phyloP scores from a whole-genome alignment of 768 basidiomycete genomes.

The Trametes punicea region DNA sequence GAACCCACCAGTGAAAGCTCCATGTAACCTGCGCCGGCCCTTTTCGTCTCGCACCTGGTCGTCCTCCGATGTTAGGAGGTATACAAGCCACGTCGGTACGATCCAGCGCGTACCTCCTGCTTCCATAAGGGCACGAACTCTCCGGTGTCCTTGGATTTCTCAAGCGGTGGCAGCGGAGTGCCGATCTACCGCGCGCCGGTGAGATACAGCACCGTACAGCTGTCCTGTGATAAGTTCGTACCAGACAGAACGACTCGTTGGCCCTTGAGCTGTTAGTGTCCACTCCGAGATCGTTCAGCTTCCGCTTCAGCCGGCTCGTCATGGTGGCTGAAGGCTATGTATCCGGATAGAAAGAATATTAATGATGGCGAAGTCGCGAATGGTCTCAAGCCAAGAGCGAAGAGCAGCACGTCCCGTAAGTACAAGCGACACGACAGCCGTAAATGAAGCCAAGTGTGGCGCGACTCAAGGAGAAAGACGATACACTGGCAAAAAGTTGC shows the following conservation, averaged over 20 bases:
- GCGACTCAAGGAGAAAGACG: too few relatives aligned
- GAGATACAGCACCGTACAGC: background rate
- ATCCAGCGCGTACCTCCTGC: slow-evolving; percentile 69
- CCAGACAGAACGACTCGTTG: slow-evolving; percentile 84
- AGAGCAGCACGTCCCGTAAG: too few relatives aligned
- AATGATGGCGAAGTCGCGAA: background rate
- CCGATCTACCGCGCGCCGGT: too few relatives aligned
- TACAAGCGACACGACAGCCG: too few relatives aligned
- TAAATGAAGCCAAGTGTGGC: too few relatives aligned
- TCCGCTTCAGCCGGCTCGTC: slow-evolving; percentile 71
- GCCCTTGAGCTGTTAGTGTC: slow-evolving; percentile 67
- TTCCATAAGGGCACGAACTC: slow-evolving; percentile 99
- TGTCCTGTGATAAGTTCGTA: slow-evolving; percentile 31
- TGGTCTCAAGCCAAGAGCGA: background rate
- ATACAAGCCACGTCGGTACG: background rate
- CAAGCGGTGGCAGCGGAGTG: slow-evolving; percentile 91
- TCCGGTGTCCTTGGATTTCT: slow-evolving; percentile 86
- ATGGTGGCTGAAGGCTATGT: slow-evolving; percentile 23
- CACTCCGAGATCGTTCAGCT: slow-evolving; percentile 76
- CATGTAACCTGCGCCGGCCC: slow-evolving; percentile 89
- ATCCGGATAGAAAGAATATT: background rate
- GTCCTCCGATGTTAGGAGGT: background rate
- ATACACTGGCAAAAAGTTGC: too few relatives aligned
- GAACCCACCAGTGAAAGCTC: slow-evolving; percentile 98
- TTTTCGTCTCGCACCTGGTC: slow-evolving; percentile 93